Conservation (phyloP, 371 early-diverging fungal species). For the Umbelopsis sp. region DNA sequence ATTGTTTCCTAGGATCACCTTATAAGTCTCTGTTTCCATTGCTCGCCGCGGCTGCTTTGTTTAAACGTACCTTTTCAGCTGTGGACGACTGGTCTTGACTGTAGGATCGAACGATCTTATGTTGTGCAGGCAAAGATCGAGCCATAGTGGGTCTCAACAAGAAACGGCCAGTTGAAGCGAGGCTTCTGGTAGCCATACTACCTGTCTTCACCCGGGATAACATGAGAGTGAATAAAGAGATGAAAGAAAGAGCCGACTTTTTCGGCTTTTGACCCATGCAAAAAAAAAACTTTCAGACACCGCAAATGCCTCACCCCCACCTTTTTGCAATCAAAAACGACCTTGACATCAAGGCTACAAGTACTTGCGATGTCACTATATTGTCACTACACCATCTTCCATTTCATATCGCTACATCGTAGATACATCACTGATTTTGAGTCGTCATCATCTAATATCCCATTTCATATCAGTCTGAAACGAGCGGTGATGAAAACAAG, state of each 20-base stretch:
- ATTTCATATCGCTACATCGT: too few species aligned
- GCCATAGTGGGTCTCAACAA: background rate
- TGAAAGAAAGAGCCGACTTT: background rate
- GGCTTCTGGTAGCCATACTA: conserved; percentile 2
- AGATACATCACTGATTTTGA: too few species aligned
- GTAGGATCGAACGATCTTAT: conserved; percentile 2
- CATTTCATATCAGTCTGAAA: background rate
- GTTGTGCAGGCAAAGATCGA: background rate
- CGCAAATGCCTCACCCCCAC: too few species aligned
- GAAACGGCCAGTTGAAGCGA: background rate
- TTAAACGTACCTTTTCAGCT: background rate
- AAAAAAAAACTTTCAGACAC: background rate
- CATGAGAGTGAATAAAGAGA: background rate
- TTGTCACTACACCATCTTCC: too few species aligned
- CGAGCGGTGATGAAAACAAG: conserved; percentile 1
- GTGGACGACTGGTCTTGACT: conserved; percentile 13
- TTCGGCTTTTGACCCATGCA: conserved; percentile 7
- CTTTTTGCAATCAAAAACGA: too few species aligned
- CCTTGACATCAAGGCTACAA: too few species aligned
- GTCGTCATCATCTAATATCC: too few species aligned
- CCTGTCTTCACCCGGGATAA: conserved; percentile 6
- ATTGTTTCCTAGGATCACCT: conserved; percentile 83
- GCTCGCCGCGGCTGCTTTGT: background rate
- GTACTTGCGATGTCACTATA: too few species aligned
- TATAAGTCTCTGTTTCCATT: background rate